phyloP scores from a whole-genome alignment of 192 early-diverging fungal species.

The Pilobolus umbonatus region DNA sequence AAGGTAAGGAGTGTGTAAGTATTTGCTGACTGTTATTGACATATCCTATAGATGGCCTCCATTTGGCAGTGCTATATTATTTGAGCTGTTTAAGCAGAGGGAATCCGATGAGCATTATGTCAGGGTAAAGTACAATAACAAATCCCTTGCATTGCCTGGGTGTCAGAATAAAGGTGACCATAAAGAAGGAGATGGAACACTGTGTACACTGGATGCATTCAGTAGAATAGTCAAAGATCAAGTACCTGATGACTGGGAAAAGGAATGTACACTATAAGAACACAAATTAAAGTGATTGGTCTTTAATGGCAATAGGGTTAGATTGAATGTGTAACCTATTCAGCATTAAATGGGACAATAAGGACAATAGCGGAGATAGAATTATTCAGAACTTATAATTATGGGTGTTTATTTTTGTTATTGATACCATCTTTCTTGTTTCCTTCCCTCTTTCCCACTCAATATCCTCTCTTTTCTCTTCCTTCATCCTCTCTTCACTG shows the following conservation, averaged over 20 bases:
- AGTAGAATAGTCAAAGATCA: constrained; percentile 21
- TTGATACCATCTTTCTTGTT: neutral
- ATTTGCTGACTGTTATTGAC: neutral
- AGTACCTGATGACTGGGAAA: constrained; percentile 33
- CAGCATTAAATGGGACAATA: neutral
- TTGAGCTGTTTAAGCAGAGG: constrained; percentile 38
- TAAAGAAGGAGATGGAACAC: constrained; percentile 22
- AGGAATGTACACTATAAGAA: constrained; percentile 30
- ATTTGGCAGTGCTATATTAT: constrained; percentile 33
- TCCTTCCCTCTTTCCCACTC: neutral
- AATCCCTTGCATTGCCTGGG: constrained; percentile 27
- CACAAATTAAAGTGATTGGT: neutral
- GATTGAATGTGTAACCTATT: constrained; percentile 5
- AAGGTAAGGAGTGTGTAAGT: constrained; percentile 16
- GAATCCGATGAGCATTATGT: constrained; percentile 26
- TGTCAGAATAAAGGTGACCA: constrained; percentile 28
- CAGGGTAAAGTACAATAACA: constrained; percentile 33
- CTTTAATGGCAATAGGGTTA: neutral
- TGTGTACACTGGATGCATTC: constrained; percentile 39
- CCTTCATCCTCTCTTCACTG: neutral
- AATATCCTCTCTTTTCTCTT: neutral
- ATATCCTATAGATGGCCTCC: constrained; percentile 34
- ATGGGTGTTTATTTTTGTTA: neutral
- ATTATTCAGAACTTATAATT: neutral
- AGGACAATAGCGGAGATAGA: neutral